Base-by-base conservation (phyloP, 768 basidiomycete species). In the Pleurotus cornucopiae region DNA sequence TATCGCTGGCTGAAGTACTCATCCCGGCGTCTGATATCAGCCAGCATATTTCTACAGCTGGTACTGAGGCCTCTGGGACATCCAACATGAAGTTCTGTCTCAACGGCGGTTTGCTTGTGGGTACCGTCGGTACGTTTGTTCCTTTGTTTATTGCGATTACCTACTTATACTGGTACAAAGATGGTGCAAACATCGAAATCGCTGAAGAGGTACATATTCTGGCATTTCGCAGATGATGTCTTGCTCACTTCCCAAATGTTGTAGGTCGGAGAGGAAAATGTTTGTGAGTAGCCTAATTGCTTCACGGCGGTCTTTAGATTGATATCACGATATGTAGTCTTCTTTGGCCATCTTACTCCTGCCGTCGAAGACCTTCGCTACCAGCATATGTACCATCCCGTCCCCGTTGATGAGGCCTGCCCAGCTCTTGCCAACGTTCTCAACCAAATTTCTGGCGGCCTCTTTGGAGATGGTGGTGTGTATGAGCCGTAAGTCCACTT, bases 101-200 rank as follows among this genome's bases (percentile, higher is more conserved):
- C 51, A 94, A 94, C 63, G 96, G 96, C 38, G 94, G 93, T 18
- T 73, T 98, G 47, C 75, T 98, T 12, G 70, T 95, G 46, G 94
- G 92, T 46, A 94, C 93, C 25, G 89, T 91, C 57, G 84, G 79
- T 80, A 52, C 23, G 80, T 70, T 12, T 1, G 23, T 2, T 30
- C 5, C 6, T 46, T 38, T 18, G 14, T 40, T 5, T 6, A 4
- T 20, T 0, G 21, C 3, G 5, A 34, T 46, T 34, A 41, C 5
- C 57, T 21, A 12, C 26, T 34, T 30, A 18, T 20, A 30, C 30
- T 49, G 34, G 18, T 12, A 41, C 6, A n/a, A 20, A 73, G 93
- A 99, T 71, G 96, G 96, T 54, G 96, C 96, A 16, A 95, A 93
- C 64, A 93, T 94, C 57, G 95, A 98, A 74, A 98, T 98, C 61